These are phyloP conservation scores for Rhodofomes roseus DNA, from an alignment of 1,284 basidiomycete genomes.

Conservation along the genomic window DNA sequence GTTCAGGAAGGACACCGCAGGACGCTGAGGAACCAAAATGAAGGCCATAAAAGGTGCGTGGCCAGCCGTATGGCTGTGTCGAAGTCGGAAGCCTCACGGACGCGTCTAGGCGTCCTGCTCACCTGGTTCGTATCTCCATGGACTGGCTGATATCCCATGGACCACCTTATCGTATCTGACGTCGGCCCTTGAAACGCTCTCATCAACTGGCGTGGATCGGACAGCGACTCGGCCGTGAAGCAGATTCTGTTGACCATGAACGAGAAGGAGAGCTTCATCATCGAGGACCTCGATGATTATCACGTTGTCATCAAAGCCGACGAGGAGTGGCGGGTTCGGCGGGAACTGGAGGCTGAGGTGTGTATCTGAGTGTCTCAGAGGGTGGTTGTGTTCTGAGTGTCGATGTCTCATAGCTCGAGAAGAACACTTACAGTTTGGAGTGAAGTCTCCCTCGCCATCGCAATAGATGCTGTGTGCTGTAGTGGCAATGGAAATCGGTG, in stretches of 20 bases:
- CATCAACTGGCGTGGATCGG: neutral
- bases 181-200: neutral
- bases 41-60: constrained; percentile 61
- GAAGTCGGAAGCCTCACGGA: constrained; percentile 3
- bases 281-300: constrained; percentile 84
- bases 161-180: neutral
- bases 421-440: constrained; percentile 44
- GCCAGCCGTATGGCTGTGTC: neutral
- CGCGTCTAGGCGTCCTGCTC: constrained; percentile 56
- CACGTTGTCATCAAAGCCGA: constrained; percentile 83
- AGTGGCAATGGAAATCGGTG: neutral
- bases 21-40: constrained; percentile 31
- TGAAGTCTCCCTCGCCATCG: neutral
- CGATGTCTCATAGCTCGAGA: constrained; percentile 33
- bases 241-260: constrained; percentile 85
- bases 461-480: neutral
- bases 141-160: neutral
- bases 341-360: constrained; percentile 77
- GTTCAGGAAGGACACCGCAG: neutral
- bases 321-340: constrained; percentile 69
- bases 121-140: constrained; percentile 53
- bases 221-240: constrained; percentile 85
- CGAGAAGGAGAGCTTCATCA: constrained; percentile 75
- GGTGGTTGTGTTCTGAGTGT: neutral
- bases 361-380: constrained; percentile 14